phyloP scores from a whole-genome alignment of 2,329 filamentous ascomycete species.

The Cladophialophora bantiana region DNA sequence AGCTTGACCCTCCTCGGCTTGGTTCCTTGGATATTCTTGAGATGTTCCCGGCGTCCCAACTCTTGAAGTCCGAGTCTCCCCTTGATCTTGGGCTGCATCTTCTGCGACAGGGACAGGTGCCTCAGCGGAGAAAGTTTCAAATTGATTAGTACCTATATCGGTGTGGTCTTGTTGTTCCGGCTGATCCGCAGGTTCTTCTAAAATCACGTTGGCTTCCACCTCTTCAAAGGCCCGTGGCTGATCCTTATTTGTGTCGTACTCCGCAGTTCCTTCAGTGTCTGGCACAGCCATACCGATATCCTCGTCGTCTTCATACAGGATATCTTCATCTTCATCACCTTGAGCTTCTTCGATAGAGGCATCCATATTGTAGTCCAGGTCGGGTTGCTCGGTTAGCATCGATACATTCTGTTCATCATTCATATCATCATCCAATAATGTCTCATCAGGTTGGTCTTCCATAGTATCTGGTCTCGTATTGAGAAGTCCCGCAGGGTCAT shows the following conservation, averaged over 20 bases:
- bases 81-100: slow-evolving; percentile 9
- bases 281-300: slow-evolving; percentile 13
- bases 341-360: slow-evolving; percentile 23
- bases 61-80: not conserved
- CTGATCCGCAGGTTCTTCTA: slow-evolving; percentile 23
- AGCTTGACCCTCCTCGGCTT: slow-evolving; percentile 5
- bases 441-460: slow-evolving; percentile 46
- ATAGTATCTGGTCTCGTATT: slow-evolving; percentile 38
- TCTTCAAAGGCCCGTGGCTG: slow-evolving; percentile 12
- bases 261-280: slow-evolving; percentile 13
- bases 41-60: slow-evolving; percentile 3
- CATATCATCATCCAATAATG: slow-evolving; percentile 50
- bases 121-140: slow-evolving; percentile 6
- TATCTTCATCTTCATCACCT: slow-evolving; percentile 38
- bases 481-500: slow-evolving; percentile 41
- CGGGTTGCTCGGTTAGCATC: slow-evolving; percentile 27
- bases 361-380: slow-evolving; percentile 35
- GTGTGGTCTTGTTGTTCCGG: slow-evolving; percentile 6
- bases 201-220: slow-evolving; percentile 22
- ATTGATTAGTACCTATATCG: slow-evolving; percentile 17
- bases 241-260: slow-evolving; percentile 14
- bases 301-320: slow-evolving; percentile 38
- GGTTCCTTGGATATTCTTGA: not conserved
- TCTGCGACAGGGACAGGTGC: slow-evolving; percentile 5
- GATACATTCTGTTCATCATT: slow-evolving; percentile 43